Evolutionary conservation across 2,329 filamentous ascomycete genomes (phyloP).

Genomic region (Pseudocercospora crystallina): DNA sequence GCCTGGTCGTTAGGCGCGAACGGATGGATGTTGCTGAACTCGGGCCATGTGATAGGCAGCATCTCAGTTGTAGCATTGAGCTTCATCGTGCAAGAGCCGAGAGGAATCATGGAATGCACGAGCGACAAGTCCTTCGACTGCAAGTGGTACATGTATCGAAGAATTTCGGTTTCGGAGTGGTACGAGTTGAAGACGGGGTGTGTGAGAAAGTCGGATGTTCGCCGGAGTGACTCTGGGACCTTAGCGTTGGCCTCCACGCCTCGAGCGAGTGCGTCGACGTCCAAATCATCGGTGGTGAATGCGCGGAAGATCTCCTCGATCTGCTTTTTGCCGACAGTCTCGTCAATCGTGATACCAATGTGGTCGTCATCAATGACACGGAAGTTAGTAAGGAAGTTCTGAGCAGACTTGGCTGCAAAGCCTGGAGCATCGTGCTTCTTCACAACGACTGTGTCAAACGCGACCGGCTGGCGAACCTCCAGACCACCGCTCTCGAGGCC

Average conservation of each 20-base stretch:
- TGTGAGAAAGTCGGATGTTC: constrained; percentile 74
- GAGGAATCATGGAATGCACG: constrained; percentile 95
- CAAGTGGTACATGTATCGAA: constrained; percentile 90
- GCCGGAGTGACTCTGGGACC: constrained; percentile 62
- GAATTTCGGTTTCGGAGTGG: constrained; percentile 90
- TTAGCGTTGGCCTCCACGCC: constrained; percentile 30
- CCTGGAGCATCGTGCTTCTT: constrained; percentile 50
- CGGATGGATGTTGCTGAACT: constrained; percentile 78
- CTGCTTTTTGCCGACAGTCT: constrained; percentile 62
- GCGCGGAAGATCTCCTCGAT: constrained; percentile 58
- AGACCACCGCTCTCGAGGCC: constrained; percentile 58
- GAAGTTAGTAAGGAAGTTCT: constrained; percentile 59
- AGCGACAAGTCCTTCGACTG: constrained; percentile 93
- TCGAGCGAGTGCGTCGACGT: constrained; percentile 34
- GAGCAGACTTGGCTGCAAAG: constrained; percentile 51
- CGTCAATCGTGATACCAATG: constrained; percentile 76
- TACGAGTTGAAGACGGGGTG: constrained; percentile 94
- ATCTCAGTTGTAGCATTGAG: constrained; percentile 93
- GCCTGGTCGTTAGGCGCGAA: constrained; percentile 66
- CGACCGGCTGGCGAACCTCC: constrained; percentile 35
- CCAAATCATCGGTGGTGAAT: constrained; percentile 50
- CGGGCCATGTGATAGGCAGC: constrained; percentile 76
- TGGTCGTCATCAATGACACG: constrained; percentile 60
- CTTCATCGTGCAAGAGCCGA: constrained; percentile 98
- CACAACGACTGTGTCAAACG: constrained; percentile 79